Base-by-base conservation (phyloP, 352 stramenopile species). In the Phytophthora sansomeana region DNA sequence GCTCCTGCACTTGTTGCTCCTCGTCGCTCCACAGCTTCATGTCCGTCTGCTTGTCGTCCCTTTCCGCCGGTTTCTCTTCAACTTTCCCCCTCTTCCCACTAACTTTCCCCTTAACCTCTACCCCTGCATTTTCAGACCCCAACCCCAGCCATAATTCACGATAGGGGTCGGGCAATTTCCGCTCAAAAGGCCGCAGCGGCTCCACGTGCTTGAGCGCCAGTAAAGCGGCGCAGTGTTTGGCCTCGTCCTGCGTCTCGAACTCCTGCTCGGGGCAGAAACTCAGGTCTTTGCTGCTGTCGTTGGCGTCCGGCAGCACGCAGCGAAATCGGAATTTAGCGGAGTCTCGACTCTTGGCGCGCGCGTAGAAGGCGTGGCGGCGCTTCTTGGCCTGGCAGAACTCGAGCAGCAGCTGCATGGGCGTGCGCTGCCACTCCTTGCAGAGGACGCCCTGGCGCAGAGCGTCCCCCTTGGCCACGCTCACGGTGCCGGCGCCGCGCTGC, bases 91-190 rank as follows among this genome's bases (percentile, higher is more conserved):
- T 52, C 24, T 62, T 49, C 14, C 47, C 61, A 17, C 28, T 7
- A 4, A 28, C 44, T 55, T 48, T 48, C 9, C 19, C 21, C 9
- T 57, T 57, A 33, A 56, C 5, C 13, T 19, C 55, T 4, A 19
- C 39, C 32, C 17, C 11, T 50, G 32, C 36, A 41, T 44, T 51
- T 47, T 1, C 41, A 5, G 62, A 54, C 16, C 57, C 63, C 38
- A 95, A 69, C 14, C 69, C 51, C 33, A 96, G 74, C 94, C 96
- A 99, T n/a, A 98, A 89, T 13, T 91, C 89, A 19, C 89, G 81
- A 77, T 98, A 99, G 11, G 96, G 97, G 59, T 99, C 97, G 6
- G 97, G 97, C 11, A 99, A 79, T 58, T 98, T 98, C 35, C 96
- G 78, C 74, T 99, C 97, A 46, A 98, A 85, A 1, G 97, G 97